Evolutionary conservation across 495 filamentous ascomycete species (phyloP), one percentile per base, ranked within the genome.

Genomic region (Penicillium cataractarum): DNA sequence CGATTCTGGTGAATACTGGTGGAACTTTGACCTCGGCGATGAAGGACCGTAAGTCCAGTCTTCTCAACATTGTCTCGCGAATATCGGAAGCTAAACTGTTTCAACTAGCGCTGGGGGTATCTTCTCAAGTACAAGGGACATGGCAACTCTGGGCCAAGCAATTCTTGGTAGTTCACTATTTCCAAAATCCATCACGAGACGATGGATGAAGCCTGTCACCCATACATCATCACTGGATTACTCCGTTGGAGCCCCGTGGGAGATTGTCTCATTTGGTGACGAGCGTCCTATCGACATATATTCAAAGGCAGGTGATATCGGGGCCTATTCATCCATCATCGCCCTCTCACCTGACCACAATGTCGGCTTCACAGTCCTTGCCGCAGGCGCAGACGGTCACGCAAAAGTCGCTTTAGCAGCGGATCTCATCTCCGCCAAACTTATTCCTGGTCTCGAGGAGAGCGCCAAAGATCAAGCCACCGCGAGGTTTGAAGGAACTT

Each of bases 211-310:
- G 61, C 87, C 86, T 0, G 48, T 62, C 7, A 63, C 77, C 0
- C 74, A 82, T 24, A 85, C 84, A 3, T 75, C 85, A 4, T 77
- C 79, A 35, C 66, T 82, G 0, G 65, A 66, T 19, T 71, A 78
- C 29, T 74, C 77, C 12, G 71, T 88, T 6, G 80, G 85, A 21
- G 79, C 81, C 2, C 86, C 87, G 0, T 89, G 85, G 85, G 86
- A 87, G 33, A 82, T 88, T 32, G 66, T 60, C 9, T 60, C 64
- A 3, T 59, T 69, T 9, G 21, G 62, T 0, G 46, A 29, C 26
- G 33, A 61, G 19, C 70, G 74, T 6, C 58, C 77, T 0, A 69
- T 83, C 31, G 82, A 86, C 24, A 67, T 86, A n/a, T 87, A 86
- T 71, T 83, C 80, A 42, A 87, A 87, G 63, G 60, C 70, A 21